phyloP scores from a whole-genome alignment of 2,329 filamentous ascomycete genomes.

The Colletotrichum limetticola region DNA sequence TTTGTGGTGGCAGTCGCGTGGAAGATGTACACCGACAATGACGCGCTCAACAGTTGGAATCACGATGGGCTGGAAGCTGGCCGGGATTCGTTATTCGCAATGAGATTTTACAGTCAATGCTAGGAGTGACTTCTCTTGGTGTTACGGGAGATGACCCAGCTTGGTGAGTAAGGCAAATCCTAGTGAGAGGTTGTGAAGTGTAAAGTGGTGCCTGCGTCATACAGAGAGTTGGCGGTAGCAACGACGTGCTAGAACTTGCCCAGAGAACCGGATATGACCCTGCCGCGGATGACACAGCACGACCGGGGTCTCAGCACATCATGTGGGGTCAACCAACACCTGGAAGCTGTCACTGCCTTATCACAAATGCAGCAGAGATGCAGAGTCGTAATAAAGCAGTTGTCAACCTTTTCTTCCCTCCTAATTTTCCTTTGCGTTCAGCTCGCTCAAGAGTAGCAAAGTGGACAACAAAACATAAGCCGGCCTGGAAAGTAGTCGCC shows the following conservation, averaged over 20 bases:
- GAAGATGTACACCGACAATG: not conserved
- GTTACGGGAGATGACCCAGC: slow-evolving; percentile 1
- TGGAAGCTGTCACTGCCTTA: not conserved
- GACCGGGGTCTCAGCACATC: not conserved
- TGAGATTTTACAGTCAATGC: not conserved
- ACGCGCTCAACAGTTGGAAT: not conserved
- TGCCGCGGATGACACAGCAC: slow-evolving; percentile 28
- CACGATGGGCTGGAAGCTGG: not conserved
- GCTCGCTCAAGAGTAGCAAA: not conserved
- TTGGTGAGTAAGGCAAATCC: slow-evolving; percentile 22
- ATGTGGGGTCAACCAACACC: not conserved
- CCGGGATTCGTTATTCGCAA: not conserved
- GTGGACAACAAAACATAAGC: too few species aligned
- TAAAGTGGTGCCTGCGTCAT: slow-evolving; percentile 24
- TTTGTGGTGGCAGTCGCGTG: slow-evolving; percentile 22
- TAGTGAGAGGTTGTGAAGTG: slow-evolving; percentile 13
- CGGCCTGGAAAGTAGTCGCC: not conserved
- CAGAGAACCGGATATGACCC: slow-evolving; percentile 20
- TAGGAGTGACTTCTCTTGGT: slow-evolving; percentile 5
- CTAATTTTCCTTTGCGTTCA: not conserved
- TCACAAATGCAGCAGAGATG: not conserved
- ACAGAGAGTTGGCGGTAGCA: not conserved
- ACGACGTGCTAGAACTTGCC: slow-evolving; percentile 2
- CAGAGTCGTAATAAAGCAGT: not conserved
- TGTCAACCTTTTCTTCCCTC: not conserved